These are phyloP conservation scores for Monilinia vaccinii-corymbosi DNA, from an alignment of 2,329 filamentous ascomycete species.

Conservation along the genomic window DNA sequence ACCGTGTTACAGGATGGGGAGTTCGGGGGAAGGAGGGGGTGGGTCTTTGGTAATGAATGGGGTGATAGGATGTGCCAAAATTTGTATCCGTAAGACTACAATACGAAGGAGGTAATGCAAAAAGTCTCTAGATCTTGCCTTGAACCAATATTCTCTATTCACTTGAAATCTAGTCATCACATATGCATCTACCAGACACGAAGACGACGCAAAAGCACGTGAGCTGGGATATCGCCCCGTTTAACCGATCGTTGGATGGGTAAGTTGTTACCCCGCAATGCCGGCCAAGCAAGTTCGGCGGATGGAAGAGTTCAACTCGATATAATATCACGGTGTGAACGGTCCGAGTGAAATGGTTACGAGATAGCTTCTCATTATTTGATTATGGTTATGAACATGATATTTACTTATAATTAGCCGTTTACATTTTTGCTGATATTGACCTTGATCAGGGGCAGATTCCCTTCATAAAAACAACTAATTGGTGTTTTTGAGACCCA, in stretches of 20 bases:
- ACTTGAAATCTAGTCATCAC: background rate
- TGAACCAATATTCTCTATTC: background rate
- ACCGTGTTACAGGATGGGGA: background rate
- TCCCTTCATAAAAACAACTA: background rate
- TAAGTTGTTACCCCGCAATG: conserved; percentile 2
- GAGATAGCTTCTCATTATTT: background rate
- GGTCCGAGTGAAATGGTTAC: conserved; percentile 19
- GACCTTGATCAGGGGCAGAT: no score
- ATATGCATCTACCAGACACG: background rate
- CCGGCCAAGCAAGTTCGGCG: conserved; percentile 11
- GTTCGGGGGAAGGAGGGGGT: background rate
- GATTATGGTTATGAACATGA: conserved; percentile 2
- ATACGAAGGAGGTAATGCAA: background rate
- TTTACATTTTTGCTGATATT: conserved; percentile 7
- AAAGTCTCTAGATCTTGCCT: background rate
- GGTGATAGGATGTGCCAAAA: background rate
- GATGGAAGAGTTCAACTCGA: conserved; percentile 11
- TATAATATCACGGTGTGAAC: conserved; percentile 19
- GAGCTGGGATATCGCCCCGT: conserved; percentile 5
- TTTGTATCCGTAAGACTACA: background rate
- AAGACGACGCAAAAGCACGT: conserved; percentile 5
- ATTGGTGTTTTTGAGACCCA: background rate
- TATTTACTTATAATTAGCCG: conserved; percentile 1
- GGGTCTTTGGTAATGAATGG: background rate
- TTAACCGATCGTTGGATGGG: background rate